Conservation (phyloP, 2,329 filamentous ascomycete genomes). For the Aspergillus pseudonomiae region DNA sequence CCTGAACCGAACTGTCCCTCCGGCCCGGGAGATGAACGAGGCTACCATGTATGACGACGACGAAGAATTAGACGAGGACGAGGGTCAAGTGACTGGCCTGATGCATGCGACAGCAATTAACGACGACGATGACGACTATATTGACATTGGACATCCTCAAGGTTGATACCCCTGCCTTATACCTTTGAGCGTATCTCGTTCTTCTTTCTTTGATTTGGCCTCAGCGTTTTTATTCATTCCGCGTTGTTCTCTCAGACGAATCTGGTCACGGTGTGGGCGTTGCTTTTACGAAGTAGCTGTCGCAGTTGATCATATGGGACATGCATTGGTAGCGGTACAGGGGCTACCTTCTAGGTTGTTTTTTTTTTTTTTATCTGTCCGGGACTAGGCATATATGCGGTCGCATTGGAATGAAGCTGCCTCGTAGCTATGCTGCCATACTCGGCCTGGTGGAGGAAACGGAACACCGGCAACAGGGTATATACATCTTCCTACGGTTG, state of each 20-base stretch:
- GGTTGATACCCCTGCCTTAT: constrained; percentile 38
- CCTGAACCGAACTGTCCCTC: constrained; percentile 60
- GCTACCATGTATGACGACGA: constrained; percentile 50
- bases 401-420: constrained; percentile 10
- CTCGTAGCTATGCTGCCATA: constrained; percentile 13
- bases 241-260: constrained; percentile 12
- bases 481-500: constrained; percentile 1
- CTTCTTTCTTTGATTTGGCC: constrained; percentile 1
- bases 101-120: constrained; percentile 47
- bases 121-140: constrained; percentile 47
- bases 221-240: constrained; percentile 7
- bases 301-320: constrained; percentile 24
- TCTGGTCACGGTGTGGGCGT: constrained; percentile 17
- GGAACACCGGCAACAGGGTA: neutral
- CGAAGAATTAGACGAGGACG: constrained; percentile 48
- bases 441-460: constrained; percentile 2
- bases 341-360: constrained; percentile 1
- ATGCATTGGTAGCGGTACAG: constrained; percentile 34
- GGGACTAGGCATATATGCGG: constrained; percentile 16
- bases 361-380: constrained; percentile 2
- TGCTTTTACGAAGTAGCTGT: constrained; percentile 29
- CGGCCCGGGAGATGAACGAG: constrained; percentile 37
- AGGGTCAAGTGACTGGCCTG: constrained; percentile 44
- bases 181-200: constrained; percentile 19
- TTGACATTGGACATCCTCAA: constrained; percentile 39